These are phyloP conservation scores for Macrolepiota fuliginosa DNA, from an alignment of 768 basidiomycete genomes.

Conservation along the genomic window DNA sequence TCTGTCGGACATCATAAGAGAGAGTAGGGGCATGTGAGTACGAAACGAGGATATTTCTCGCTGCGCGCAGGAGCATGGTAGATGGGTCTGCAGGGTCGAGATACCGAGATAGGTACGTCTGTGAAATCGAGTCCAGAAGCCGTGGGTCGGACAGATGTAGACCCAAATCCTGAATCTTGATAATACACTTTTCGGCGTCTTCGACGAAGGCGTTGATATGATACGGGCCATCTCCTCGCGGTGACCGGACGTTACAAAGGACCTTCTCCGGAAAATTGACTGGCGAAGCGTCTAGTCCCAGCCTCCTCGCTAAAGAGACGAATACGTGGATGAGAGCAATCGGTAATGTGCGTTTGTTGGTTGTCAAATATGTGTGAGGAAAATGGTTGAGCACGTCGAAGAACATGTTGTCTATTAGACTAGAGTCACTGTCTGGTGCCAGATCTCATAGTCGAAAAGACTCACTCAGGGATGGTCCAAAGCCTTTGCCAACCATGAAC, in stretches of 20 bases:
- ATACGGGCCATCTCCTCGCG: conserved; percentile 43
- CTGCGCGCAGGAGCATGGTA: conserved; percentile 19
- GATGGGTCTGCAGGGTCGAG: conserved; percentile 14
- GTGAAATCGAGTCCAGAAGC: conserved; percentile 11
- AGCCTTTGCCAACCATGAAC: conserved; percentile 50
- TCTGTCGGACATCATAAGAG: conserved; percentile 24
- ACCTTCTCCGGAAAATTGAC: conserved; percentile 57
- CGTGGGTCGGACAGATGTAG: conserved; percentile 7
- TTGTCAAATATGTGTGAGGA: conserved; percentile 55
- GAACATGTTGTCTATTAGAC: conserved; percentile 32
- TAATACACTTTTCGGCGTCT: conserved; percentile 28
- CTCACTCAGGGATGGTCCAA: conserved; percentile 41
- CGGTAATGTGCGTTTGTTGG: conserved; percentile 50
- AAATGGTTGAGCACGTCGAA: conserved; percentile 50
- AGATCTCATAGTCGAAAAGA: not conserved
- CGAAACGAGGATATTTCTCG: conserved; percentile 22
- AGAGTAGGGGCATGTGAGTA: conserved; percentile 18
- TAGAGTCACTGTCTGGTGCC: not conserved
- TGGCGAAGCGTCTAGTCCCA: conserved; percentile 51
- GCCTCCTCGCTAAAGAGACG: conserved; percentile 46
- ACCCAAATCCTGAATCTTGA: conserved; percentile 12
- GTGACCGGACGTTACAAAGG: conserved; percentile 42
- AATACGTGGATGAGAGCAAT: conserved; percentile 62
- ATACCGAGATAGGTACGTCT: conserved; percentile 3
- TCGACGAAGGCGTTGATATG: conserved; percentile 38